These are phyloP conservation scores for Pleurotus citrinopileatus DNA, from an alignment of 768 basidiomycete genomes.

Conservation along the genomic window DNA sequence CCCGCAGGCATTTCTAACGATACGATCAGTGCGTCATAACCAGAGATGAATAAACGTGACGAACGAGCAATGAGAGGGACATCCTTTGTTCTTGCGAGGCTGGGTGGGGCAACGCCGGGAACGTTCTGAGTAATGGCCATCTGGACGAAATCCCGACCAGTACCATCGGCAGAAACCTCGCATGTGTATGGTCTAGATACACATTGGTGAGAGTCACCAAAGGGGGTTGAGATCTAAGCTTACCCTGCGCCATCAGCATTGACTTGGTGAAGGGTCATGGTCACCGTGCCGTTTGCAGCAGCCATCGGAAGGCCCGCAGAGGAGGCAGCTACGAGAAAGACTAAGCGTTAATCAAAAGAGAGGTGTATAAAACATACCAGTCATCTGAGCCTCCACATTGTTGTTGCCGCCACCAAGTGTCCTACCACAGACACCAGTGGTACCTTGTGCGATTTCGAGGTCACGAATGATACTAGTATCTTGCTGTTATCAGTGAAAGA, in stretches of 20 bases:
- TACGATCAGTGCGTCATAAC: too few relatives aligned
- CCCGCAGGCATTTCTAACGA: conserved; percentile 27
- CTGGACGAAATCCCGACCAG: conserved; percentile 19
- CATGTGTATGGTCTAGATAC: conserved; percentile 2
- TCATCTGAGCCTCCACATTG: background rate
- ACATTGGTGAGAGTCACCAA: background rate
- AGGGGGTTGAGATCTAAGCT: conserved; percentile 3
- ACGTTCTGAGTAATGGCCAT: conserved; percentile 20
- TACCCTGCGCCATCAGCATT: conserved; percentile 29
- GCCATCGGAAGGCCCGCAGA: conserved; percentile 21
- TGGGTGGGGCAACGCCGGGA: conserved; percentile 15
- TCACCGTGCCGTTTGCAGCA: conserved; percentile 19
- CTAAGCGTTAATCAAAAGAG: background rate
- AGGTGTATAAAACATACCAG: background rate
- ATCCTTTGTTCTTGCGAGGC: background rate
- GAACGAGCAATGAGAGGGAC: conserved; percentile 8
- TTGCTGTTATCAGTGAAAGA: background rate
- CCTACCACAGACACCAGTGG: conserved; percentile 5
- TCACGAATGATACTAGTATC: conserved; percentile 7
- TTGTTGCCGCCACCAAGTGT: conserved; percentile 3
- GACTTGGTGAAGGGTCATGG: conserved; percentile 24
- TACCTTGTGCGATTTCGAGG: background rate
- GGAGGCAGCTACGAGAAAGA: conserved; percentile 14
- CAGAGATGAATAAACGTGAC: too few relatives aligned
- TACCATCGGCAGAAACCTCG: conserved; percentile 10